Conservation (phyloP, 768 basidiomycete species). For the Butyriboletus loyo region DNA sequence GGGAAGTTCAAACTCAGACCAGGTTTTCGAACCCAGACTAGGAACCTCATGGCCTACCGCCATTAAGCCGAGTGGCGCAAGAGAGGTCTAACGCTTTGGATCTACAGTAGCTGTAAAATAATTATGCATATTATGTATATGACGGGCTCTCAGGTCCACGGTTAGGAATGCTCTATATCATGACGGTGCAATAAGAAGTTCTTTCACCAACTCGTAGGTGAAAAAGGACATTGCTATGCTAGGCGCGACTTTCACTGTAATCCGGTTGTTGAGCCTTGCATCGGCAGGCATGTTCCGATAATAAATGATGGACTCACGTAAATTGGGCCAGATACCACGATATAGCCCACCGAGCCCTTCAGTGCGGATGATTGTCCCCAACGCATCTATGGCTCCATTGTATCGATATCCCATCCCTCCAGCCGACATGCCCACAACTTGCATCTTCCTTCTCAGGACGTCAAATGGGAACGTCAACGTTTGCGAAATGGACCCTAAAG, state of each 20-base stretch:
- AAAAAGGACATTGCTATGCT: constrained; percentile 87
- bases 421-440: constrained; percentile 77
- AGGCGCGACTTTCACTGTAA: constrained; percentile 82
- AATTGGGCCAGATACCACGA: constrained; percentile 84
- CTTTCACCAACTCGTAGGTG: constrained; percentile 70
- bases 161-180: background rate
- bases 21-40: no score
- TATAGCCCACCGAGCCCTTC: constrained; percentile 82
- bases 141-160: no score
- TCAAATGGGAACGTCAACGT: constrained; percentile 96
- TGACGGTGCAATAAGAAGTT: constrained; percentile 39
- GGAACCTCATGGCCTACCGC: no score
- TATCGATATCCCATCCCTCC: constrained; percentile 63
- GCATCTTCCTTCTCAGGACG: constrained; percentile 93
- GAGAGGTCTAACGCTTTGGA: no score
- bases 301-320: constrained; percentile 50
- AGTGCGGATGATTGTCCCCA: constrained; percentile 59
- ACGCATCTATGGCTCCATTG: constrained; percentile 76
- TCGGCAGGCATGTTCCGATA: constrained; percentile 2
- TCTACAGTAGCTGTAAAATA: no score
- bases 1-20: no score
- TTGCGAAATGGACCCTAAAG: constrained; percentile 81
- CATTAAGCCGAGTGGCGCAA: no score
- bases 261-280: constrained; percentile 8
- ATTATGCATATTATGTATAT: background rate